phyloP scores from a whole-genome alignment of 2,329 filamentous ascomycete genomes.

The Alternaria ethzedia region DNA sequence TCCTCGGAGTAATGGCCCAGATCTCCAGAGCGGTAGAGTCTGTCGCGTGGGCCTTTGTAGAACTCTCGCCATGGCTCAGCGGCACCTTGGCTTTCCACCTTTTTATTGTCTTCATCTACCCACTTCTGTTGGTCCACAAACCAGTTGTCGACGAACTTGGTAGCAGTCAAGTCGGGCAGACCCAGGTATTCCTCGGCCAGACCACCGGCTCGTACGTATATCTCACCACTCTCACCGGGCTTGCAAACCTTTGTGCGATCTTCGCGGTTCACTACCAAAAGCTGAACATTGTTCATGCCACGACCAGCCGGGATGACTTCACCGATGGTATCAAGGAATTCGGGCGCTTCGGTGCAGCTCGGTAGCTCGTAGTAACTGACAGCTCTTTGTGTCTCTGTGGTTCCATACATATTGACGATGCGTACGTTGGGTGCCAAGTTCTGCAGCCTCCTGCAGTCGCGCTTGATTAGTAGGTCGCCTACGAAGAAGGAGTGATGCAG shows the following conservation, averaged over 20 bases:
- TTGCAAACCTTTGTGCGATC: constrained; percentile 73
- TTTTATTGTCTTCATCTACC: constrained; percentile 67
- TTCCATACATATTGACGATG: constrained; percentile 88
- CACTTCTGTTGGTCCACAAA: constrained; percentile 78
- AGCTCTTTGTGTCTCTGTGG: constrained; percentile 81
- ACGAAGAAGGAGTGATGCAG: constrained; percentile 88
- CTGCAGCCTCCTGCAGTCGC: constrained; percentile 79
- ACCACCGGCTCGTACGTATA: constrained; percentile 81
- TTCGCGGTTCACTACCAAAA: constrained; percentile 79
- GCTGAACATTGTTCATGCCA: constrained; percentile 88
- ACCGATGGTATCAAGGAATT: constrained; percentile 67
- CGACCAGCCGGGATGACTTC: constrained; percentile 83
- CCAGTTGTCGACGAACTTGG: constrained; percentile 87
- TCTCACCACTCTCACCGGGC: constrained; percentile 82
- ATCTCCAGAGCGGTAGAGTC: constrained; percentile 87
- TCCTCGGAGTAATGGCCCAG: constrained; percentile 75
- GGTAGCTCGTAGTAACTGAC: constrained; percentile 85
- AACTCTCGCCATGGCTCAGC: constrained; percentile 77
- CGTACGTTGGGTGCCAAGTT: constrained; percentile 74
- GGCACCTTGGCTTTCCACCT: constrained; percentile 54
- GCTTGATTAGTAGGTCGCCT: constrained; percentile 85
- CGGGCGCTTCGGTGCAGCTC: constrained; percentile 67
- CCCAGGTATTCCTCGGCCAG: constrained; percentile 82
- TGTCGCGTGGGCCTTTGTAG: constrained; percentile 82
- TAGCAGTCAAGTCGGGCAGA: constrained; percentile 64